phyloP scores from a whole-genome alignment of 768 basidiomycete genomes.

The Trametes elegans region DNA sequence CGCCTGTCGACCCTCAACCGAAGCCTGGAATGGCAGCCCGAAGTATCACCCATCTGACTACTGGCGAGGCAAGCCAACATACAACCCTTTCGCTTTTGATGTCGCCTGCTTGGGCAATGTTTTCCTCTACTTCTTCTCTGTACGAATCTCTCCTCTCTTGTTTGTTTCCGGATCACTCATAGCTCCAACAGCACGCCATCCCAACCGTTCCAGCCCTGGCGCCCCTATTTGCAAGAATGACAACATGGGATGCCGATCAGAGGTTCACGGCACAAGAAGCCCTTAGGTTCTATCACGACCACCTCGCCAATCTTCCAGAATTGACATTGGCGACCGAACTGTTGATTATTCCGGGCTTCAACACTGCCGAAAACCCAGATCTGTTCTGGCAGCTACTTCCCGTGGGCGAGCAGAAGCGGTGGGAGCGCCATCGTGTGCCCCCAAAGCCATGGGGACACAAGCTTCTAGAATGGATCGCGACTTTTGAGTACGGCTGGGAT shows the following conservation, averaged over 20 bases:
- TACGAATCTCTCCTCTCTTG: neutral
- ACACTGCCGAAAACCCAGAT: neutral
- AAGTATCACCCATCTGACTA: neutral
- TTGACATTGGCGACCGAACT: neutral
- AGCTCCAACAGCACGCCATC: neutral
- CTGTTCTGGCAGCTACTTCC: neutral
- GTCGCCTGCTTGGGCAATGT: neutral
- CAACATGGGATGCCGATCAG: neutral
- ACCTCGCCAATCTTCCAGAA: neutral
- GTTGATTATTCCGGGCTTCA: neutral
- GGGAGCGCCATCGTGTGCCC: neutral
- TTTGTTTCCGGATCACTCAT: neutral
- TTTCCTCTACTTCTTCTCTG: neutral
- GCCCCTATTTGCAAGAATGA: neutral
- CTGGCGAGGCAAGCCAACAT: neutral
- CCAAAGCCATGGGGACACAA: neutral
- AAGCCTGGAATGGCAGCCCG: neutral
- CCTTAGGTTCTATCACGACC: neutral
- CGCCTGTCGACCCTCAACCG: neutral
- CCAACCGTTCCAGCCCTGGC: neutral
- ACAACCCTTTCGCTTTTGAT: conserved; percentile 5
- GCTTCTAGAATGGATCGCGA: neutral
- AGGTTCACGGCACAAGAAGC: neutral
- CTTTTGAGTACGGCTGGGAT: neutral
- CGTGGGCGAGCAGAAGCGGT: neutral